Evolutionary conservation across 345 rosid genomes (phyloP), one percentile per base, ranked within the genome.

Genomic region (Populus davidiana): DNA sequence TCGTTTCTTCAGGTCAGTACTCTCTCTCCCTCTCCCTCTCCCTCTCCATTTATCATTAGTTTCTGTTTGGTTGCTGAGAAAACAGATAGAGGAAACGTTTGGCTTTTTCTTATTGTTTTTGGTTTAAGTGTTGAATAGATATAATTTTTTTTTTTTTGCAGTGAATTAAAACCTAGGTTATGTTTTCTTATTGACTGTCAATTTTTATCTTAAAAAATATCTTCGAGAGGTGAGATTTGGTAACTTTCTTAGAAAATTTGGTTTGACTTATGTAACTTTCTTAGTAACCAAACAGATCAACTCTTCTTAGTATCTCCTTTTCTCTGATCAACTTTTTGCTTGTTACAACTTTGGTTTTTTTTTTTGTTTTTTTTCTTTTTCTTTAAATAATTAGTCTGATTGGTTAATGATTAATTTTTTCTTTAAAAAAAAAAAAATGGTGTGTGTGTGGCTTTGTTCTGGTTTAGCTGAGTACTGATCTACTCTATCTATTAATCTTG

Each of bases 61-160:
- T 59, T 67, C 69, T 54, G 66, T 47, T 79, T 44, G 82, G 70
- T 25, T 61, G 20, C 70, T 12, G 27, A 25, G 74, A 74, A 43
- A 65, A 27, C 29, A 12, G 49, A 50, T n/a, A 13, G 5, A 20
- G 20, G 38, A 66, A 49, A 73, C 35, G 36, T 79, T 39, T n/a
- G 5, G 20, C 18, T 52, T 39, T 35, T 54, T 20, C 16, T 11
- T 52, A 71, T 50, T 50, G 38, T 8, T 77, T 31, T 33, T 43
- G 18, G 27, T 68, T 56, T 33, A 13, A 33, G 52, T 78, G 23
- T 8, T 75, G 64, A 5, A n/a, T 66, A 31, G 2, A 18, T 25
- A 7, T 10, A 56, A 10, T 1, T 11, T 2, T 41, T 0, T n/a
- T 0, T 0, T 23, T 59, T 23, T 59, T 47, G 52, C 52, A 4